Evolutionary conservation across 2,329 filamentous ascomycete species (phyloP).

Genomic region (Diaporthe velutina): DNA sequence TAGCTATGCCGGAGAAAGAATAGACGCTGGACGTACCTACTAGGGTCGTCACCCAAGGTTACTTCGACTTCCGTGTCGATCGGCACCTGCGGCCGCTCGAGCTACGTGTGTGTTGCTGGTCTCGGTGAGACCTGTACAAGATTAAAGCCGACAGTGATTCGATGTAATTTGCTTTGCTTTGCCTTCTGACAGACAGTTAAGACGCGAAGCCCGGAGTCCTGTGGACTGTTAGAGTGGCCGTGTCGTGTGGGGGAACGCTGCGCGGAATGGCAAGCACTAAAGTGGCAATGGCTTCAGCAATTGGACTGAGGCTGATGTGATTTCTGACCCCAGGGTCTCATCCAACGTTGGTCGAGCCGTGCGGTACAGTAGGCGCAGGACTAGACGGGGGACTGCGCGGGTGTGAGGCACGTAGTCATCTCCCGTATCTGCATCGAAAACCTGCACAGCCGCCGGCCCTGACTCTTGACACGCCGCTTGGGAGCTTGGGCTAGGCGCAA

Average conservation of each 20-base stretch:
- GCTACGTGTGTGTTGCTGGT: conserved; percentile 24
- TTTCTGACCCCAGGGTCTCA: conserved; percentile 6
- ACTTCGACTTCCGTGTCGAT: conserved; percentile 37
- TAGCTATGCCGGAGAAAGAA: conserved; percentile 32
- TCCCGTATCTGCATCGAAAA: conserved; percentile 28
- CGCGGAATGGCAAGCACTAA: conserved; percentile 2
- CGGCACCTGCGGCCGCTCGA: conserved; percentile 38
- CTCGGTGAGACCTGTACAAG: conserved; percentile 37
- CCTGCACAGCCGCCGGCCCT: conserved; percentile 29
- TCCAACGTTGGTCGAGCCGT: conserved; percentile 15
- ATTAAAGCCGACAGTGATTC: conserved; percentile 39
- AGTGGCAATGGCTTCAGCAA: conserved; percentile 18
- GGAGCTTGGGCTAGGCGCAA: conserved; percentile 25
- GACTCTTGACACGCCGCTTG: conserved; percentile 29
- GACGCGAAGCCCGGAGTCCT: neutral
- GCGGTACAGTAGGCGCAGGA: conserved; percentile 15
- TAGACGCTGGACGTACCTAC: conserved; percentile 34
- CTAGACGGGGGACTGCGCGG: conserved; percentile 35
- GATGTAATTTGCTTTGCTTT: conserved; percentile 14
- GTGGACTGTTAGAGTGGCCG: conserved; percentile 16
- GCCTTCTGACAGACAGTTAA: neutral
- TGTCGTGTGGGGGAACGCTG: neutral
- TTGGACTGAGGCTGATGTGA: conserved; percentile 27
- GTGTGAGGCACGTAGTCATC: conserved; percentile 33
- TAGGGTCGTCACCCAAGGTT: conserved; percentile 31